Base-by-base conservation (phyloP, 1,284 basidiomycete species). In the Microbotryum scabiosae region DNA sequence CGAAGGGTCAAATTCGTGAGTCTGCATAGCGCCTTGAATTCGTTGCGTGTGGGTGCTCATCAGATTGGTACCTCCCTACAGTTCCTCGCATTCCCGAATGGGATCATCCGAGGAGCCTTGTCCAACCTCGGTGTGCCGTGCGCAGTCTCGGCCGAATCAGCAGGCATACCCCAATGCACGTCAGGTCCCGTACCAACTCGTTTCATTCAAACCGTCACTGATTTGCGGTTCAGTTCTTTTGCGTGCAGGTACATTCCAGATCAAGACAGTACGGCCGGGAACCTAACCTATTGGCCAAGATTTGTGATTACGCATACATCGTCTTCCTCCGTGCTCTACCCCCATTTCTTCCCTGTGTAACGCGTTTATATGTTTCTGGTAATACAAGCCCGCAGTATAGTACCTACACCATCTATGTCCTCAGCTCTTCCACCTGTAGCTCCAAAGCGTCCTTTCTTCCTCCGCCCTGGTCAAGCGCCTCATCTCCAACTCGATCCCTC, bases 61-160 rank as follows among this genome's bases (percentile, higher is more conserved):
- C 16, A 41, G 14, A 4, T 30, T 23, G 12, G 20, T 10, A 3
- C 48, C 2, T 49, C 9, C 18, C 36, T 41, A 20, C 54, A 70
- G 70, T 50, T 69, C 43, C 61, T 70, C 30, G 52, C 60, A 20
- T 61, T 67, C 32, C 68, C 70, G 0, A 56, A 45, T 21, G 70
- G 70, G 10, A 44, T 71, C 6, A 61, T 72, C 23, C 54, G 64
- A 30, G 70, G 70, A 8, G 56, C 65, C 0, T 57, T 72, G n/a
- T 62, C 68, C n/a, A 62, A 64, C 32, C 57, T 71, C 18, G 70
- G 70, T 9, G 32, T 72, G 12, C 25, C 59, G 36, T 62, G 63
- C 28, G 55, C 64, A 6, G 67, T 67, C 5, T 47, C 64, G 1
- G 57, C 62, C 2, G 70, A 72, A 50, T 61, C 58, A 14, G 45